Percentiles rank a stretch among this genome's conserved stretches.
These are phyloP conservation scores for Sarcodon sp. DNA, from an alignment of 768 basidiomycete genomes.

Conservation along the genomic window DNA sequence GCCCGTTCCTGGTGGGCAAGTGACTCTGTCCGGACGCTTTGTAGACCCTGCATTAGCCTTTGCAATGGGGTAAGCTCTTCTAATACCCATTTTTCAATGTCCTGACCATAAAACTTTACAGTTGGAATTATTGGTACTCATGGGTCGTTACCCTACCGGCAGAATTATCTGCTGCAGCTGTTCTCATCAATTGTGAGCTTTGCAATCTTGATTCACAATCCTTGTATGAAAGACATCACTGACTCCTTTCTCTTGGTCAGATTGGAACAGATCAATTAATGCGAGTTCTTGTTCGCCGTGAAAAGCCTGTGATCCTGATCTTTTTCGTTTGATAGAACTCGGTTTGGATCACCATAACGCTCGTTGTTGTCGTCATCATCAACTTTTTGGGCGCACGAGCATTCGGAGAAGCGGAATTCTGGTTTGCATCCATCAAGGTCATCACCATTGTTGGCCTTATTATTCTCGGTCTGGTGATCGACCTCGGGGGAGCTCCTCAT, in stretches of 20 bases:
- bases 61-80: slow-evolving; percentile 25
- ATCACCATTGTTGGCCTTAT: slow-evolving; percentile 59
- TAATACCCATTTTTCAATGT: slow-evolving; percentile 2
- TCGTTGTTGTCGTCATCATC: slow-evolving; percentile 65
- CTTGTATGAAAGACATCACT: slow-evolving; percentile 12
- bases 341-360: slow-evolving; percentile 68
- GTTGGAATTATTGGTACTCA: slow-evolving; percentile 45
- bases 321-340: slow-evolving; percentile 17
- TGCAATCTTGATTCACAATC: background rate
- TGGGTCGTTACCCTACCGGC: slow-evolving; percentile 61
- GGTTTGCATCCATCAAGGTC: slow-evolving; percentile 91
- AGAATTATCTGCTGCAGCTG: slow-evolving; percentile 61
- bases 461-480: slow-evolving; percentile 54
- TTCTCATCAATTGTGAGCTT: slow-evolving; percentile 45
- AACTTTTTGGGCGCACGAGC: slow-evolving; percentile 67
- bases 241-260: slow-evolving; percentile 2
- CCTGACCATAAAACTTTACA: slow-evolving; percentile 6
- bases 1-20: slow-evolving; percentile 33
- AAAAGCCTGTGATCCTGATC: no score
- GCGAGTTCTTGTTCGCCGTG: slow-evolving; percentile 14
- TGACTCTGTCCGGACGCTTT: slow-evolving; percentile 33
- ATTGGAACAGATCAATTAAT: slow-evolving; percentile 26
- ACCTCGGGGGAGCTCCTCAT: slow-evolving; percentile 80
- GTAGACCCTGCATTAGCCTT: slow-evolving; percentile 32
- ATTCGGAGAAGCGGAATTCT: slow-evolving; percentile 80